Percentiles rank a stretch among this genome's conserved stretches.
Evolutionary conservation across 2,329 filamentous ascomycete genomes (phyloP).

Genomic region (Cephalotrichum gorgonifer): DNA sequence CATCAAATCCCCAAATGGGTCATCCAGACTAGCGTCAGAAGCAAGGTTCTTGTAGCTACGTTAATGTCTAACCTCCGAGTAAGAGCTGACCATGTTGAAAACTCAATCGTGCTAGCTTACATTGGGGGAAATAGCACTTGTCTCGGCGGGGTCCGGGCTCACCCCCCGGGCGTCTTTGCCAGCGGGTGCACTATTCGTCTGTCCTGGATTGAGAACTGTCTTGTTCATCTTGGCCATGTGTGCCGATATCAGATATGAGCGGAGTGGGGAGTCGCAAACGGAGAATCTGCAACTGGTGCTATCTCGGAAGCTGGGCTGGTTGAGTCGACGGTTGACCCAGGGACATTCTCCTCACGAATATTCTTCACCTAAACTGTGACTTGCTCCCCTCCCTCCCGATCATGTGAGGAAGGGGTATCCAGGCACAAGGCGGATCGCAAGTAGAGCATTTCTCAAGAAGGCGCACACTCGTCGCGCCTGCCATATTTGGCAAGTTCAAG

Average conservation of each 20-base stretch:
- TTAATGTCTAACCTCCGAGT: not conserved
- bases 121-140: not conserved
- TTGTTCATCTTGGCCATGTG: not conserved
- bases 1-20: constrained; percentile 1
- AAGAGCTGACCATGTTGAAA: not conserved
- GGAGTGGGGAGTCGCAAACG: not conserved
- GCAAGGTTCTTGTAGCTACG: not conserved
- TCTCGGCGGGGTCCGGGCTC: not conserved
- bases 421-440: not conserved
- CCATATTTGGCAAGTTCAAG: not conserved
- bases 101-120: not conserved
- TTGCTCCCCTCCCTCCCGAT: no score
- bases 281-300: not conserved
- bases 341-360: not conserved
- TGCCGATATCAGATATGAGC: not conserved
- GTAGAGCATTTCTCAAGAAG: not conserved
- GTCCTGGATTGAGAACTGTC: not conserved
- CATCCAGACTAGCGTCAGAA: not conserved
- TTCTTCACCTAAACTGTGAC: no score
- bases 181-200: not conserved
- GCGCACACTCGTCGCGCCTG: not conserved
- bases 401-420: no score
- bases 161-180: not conserved
- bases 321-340: not conserved
- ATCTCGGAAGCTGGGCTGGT: not conserved